A percentile compares a stretch with the other conserved stretches of the same genome.
phyloP scores from a whole-genome alignment of 805 yeast genomes.

The Brettanomyces nanus region DNA sequence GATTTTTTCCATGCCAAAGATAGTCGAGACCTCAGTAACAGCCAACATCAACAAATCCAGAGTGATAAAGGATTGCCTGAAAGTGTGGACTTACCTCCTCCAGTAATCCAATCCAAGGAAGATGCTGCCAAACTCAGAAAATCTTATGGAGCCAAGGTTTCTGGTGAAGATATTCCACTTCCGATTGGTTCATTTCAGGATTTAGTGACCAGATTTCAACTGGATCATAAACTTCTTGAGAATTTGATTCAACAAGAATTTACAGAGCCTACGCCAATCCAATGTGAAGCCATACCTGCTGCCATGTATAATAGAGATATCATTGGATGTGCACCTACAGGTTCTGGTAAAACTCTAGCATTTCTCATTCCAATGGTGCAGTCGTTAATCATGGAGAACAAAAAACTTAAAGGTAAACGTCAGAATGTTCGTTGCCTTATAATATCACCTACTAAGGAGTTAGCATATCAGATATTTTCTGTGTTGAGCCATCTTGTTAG shows the following conservation, averaged over 20 bases:
- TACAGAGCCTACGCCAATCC: constrained; percentile 86
- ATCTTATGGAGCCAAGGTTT: constrained; percentile 55
- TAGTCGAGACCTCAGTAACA: no score
- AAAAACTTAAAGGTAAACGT: constrained; percentile 23
- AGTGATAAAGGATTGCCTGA: constrained; percentile 21
- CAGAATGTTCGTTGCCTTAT: constrained; percentile 65
- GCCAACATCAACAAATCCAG: no score
- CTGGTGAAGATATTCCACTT: constrained; percentile 81
- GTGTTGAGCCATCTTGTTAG: constrained; percentile 53
- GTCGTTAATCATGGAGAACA: constrained; percentile 14
- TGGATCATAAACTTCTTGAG: constrained; percentile 48
- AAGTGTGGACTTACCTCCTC: constrained; percentile 9
- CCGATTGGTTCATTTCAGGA: constrained; percentile 90
- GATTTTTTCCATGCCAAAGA: constrained; percentile 57
- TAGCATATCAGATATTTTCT: constrained; percentile 76
- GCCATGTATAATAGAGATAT: constrained; percentile 64
- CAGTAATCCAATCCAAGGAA: constrained; percentile 38
- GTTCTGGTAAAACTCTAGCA: constrained; percentile 95
- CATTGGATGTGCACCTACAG: constrained; percentile 95
- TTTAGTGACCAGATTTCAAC: constrained; percentile 55
- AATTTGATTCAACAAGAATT: constrained; percentile 67
- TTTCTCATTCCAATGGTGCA: constrained; percentile 79
- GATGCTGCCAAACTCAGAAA: constrained; percentile 60
- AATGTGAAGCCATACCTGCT: constrained; percentile 81
- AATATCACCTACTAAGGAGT: constrained; percentile 90